Base-by-base conservation (phyloP, 1,139 yeast species). In the Geotrichum aggregatum region DNA sequence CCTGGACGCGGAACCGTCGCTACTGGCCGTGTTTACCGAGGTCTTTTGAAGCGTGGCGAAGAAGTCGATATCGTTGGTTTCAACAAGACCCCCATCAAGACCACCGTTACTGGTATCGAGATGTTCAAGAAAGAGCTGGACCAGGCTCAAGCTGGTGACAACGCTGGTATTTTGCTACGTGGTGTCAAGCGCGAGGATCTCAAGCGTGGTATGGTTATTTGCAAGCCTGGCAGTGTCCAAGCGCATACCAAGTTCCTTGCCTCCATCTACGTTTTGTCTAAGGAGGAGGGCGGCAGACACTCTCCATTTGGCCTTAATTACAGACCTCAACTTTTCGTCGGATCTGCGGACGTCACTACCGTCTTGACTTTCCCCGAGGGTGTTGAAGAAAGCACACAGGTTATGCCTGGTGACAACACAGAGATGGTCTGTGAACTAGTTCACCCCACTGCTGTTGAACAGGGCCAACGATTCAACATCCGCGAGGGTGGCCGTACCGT, bases 401-500 rank as follows among this genome's bases (percentile, higher is more conserved):
- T 92, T 65, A 80, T 87, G 80, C 99, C 99, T 60, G 99, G 98
- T 77, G 98, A 94, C 80, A 92, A 92, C 74, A 80, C 89, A 62
- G 98, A 94, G 78, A 88, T 94, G 96, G 84, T 83, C 66, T 88
- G 94, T 69, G 87, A 86, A 70, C 79, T 92, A 70, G 84, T 86
- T 62, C 88, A 82, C 76, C 92, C 96, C 70, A 87, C 95, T 64
- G 96, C 98, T 61, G 71, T 94, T 63, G 98, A 92, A 78, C 84
- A 85, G 66, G 95, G 95, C 73, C 96, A 89, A 78, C 87, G 98
- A 76, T 92, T 92, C 85, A 92, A 92, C 83, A 81, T 92, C 72
- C 94, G 99, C 83, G 99, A 92, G 79, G 98, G 98, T 77, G 98
- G 98, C 71, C 87, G 84, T 77, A 92, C 98, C 61, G 98, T 92